A percentile compares a stretch with the other conserved stretches of the same genome.
Conservation (phyloP, 176 grass and related monocot species). For the Zoysia pacifica region DNA sequence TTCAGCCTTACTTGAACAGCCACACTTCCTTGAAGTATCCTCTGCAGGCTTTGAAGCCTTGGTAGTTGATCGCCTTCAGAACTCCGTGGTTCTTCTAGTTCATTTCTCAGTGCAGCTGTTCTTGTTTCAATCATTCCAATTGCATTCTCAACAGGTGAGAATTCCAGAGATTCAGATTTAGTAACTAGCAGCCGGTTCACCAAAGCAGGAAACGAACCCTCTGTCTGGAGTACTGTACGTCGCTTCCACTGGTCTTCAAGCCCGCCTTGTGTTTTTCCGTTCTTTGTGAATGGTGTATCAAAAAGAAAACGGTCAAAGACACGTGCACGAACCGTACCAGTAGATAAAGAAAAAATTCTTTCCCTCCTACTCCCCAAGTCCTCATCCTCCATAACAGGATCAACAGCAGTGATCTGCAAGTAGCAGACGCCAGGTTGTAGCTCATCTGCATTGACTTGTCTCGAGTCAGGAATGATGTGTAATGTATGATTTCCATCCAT, state of each 20-base stretch:
- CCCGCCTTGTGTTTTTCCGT: slow-evolving; percentile 95
- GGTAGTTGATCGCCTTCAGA: slow-evolving; percentile 94
- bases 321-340: slow-evolving; percentile 77
- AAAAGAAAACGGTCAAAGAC: slow-evolving; percentile 95
- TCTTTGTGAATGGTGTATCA: slow-evolving; percentile 97
- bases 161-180: slow-evolving; percentile 94
- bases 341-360: slow-evolving; percentile 90
- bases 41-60: slow-evolving; percentile 94
- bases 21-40: slow-evolving; percentile 99
- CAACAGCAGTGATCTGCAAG: slow-evolving; percentile 97
- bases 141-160: slow-evolving; percentile 96
- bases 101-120: slow-evolving; percentile 92
- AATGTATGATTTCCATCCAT: slow-evolving; percentile 90
- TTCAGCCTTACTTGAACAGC: slow-evolving; percentile 81
- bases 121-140: slow-evolving; percentile 99
- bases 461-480: slow-evolving; percentile 97
- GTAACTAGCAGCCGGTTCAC: slow-evolving; percentile 84
- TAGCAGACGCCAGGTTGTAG: slow-evolving; percentile 90
- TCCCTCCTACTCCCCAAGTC: slow-evolving; percentile 93
- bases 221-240: slow-evolving; percentile 84
- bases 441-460: slow-evolving; percentile 95
- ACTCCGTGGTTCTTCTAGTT: slow-evolving; percentile 96
- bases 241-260: slow-evolving; percentile 99
- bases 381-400: slow-evolving; percentile 99
- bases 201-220: slow-evolving; percentile 93